Conservation (phyloP, 169 alveolate species). For the Sarcocystis neurona region DNA sequence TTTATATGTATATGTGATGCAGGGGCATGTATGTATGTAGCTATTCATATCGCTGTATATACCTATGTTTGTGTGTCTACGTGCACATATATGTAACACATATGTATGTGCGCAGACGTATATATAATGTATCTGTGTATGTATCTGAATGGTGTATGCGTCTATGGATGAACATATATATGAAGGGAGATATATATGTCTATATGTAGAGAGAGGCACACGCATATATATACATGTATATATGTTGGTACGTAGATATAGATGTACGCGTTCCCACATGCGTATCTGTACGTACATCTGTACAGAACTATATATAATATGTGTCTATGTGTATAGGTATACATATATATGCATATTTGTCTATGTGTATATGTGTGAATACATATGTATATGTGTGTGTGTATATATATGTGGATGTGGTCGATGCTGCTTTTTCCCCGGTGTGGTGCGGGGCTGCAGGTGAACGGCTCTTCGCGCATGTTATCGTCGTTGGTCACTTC, state of each 20-base stretch:
- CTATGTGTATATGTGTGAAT: no score
- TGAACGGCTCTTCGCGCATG: constrained; percentile 47
- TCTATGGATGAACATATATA: background rate
- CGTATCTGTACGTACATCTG: no score
- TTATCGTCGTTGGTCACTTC: constrained; percentile 42
- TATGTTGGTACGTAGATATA: no score
- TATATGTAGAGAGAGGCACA: no score
- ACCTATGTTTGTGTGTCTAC: background rate
- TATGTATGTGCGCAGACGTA: background rate
- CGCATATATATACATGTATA: no score
- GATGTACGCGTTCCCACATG: background rate
- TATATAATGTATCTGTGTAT: background rate
- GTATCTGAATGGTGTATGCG: background rate
- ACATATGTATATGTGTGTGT: no score
- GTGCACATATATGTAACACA: no score
- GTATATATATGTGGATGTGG: background rate
- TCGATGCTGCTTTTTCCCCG: background rate
- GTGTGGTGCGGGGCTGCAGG: background rate
- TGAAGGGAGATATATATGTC: no score
- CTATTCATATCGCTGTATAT: no score
- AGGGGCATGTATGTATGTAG: no score
- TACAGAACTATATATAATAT: background rate
- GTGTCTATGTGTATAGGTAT: background rate
- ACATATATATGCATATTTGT: no score
- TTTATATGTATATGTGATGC: no score